A percentile compares a stretch with the other conserved stretches of the same genome.
Evolutionary conservation across 2,329 filamentous ascomycete species (phyloP).

Genomic region (Paecilomyces formosus): DNA sequence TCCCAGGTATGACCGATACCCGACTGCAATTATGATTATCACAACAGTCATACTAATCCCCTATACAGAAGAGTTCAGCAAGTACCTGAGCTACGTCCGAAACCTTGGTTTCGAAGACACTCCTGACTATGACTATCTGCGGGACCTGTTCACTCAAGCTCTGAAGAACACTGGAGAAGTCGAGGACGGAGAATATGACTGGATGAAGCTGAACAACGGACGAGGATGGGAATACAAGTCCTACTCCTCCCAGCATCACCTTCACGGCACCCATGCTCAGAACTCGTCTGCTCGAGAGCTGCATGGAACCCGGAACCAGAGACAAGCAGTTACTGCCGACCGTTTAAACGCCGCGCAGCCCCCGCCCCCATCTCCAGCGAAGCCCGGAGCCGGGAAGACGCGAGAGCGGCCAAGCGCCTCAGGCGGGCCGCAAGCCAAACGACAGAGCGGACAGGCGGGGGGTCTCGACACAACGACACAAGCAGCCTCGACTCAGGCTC

Average conservation of each 20-base stretch:
- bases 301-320: conserved; percentile 57
- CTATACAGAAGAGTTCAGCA: conserved; percentile 76
- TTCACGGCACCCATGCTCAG: conserved; percentile 69
- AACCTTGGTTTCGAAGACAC: conserved; percentile 98
- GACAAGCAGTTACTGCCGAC: conserved; percentile 64
- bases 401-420: conserved; percentile 67
- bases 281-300: conserved; percentile 80
- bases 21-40: neutral
- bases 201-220: conserved; percentile 95
- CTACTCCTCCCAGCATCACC: conserved; percentile 63
- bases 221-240: conserved; percentile 85
- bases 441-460: conserved; percentile 52
- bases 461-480: conserved; percentile 67
- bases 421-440: conserved; percentile 66
- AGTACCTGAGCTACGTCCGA: conserved; percentile 93
- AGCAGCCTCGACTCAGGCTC: conserved; percentile 85
- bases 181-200: conserved; percentile 98
- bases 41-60: conserved; percentile 24
- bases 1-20: conserved; percentile 56
- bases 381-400: conserved; percentile 66
- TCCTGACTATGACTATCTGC: conserved; percentile 95
- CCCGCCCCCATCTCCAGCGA: conserved; percentile 78
- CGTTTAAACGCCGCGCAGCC: conserved; percentile 93
- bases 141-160: conserved; percentile 91
- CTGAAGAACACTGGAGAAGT: conserved; percentile 90